These are phyloP conservation scores for Raddia guianensis DNA, from an alignment of 176 grass and related monocot genomes.

Conservation along the genomic window DNA sequence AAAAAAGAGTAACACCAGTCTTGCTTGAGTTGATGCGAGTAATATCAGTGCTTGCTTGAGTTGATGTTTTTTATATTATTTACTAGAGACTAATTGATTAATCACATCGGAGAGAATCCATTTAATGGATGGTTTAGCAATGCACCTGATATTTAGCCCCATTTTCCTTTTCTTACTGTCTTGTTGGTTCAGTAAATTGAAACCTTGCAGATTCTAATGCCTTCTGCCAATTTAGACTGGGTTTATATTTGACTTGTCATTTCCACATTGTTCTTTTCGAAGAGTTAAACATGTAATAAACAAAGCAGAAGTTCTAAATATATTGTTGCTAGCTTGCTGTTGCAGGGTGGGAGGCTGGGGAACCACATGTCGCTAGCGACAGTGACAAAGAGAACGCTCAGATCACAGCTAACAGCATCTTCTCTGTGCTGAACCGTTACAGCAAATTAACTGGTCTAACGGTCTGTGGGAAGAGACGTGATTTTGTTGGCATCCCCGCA, in stretches of 20 bases:
- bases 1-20: constrained; percentile 16
- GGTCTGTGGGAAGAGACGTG: constrained; percentile 69
- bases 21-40: not conserved
- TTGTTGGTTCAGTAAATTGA: not conserved
- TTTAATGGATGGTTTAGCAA: not conserved
- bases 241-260: constrained; percentile 5
- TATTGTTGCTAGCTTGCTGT: constrained; percentile 79
- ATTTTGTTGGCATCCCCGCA: constrained; percentile 57
- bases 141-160: not conserved
- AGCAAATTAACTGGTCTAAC: constrained; percentile 81
- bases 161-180: constrained; percentile 17
- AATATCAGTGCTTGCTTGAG: not conserved
- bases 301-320: constrained; percentile 55
- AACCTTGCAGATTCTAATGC: constrained; percentile 2
- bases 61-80: not conserved
- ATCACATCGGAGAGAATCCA: not conserved
- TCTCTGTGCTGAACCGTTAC: constrained; percentile 64
- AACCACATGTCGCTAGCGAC: constrained; percentile 55
- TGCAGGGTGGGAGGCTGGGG: constrained; percentile 75
- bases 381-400: constrained; percentile 72
- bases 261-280: not conserved
- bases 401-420: constrained; percentile 63
- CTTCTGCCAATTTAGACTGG: not conserved
- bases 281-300: not conserved
- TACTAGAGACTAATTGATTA: not conserved